phyloP scores from a whole-genome alignment of 495 filamentous ascomycete species.

The Xylaria telfairii region DNA sequence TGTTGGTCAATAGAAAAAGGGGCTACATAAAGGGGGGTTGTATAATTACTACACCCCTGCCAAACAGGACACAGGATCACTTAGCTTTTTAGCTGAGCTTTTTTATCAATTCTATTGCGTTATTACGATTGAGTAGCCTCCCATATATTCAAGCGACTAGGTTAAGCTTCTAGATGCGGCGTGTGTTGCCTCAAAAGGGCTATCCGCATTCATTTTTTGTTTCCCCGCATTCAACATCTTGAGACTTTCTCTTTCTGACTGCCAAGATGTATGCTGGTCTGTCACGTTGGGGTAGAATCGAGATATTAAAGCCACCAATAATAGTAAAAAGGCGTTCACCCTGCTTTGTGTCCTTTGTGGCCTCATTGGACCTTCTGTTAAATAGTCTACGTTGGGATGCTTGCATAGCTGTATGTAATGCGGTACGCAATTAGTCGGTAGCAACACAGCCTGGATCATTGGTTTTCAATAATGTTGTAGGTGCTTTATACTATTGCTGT shows the following conservation, averaged over 20 bases:
- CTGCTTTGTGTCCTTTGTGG: not conserved
- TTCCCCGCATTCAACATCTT: not conserved
- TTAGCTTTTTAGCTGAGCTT: too few species aligned
- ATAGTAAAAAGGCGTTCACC: not conserved
- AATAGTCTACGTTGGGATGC: not conserved
- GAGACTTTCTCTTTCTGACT: not conserved
- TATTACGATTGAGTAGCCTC: too few species aligned
- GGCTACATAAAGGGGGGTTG: too few species aligned
- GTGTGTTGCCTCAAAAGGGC: too few species aligned
- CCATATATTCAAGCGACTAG: not conserved
- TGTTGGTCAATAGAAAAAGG: too few species aligned
- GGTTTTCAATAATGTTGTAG: not conserved
- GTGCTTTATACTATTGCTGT: not conserved
- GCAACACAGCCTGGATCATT: not conserved
- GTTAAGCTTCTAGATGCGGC: too few species aligned
- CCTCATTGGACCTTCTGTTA: not conserved
- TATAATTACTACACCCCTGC: too few species aligned
- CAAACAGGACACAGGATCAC: too few species aligned
- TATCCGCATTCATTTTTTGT: not conserved
- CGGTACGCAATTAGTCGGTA: not conserved
- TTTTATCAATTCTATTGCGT: too few species aligned
- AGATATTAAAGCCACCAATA: conserved; percentile 18
- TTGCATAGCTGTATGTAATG: not conserved
- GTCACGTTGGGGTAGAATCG: not conserved
- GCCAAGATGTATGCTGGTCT: not conserved